These are phyloP conservation scores for Candida loeiensis DNA, from an alignment of 805 yeast genomes.

Conservation along the genomic window DNA sequence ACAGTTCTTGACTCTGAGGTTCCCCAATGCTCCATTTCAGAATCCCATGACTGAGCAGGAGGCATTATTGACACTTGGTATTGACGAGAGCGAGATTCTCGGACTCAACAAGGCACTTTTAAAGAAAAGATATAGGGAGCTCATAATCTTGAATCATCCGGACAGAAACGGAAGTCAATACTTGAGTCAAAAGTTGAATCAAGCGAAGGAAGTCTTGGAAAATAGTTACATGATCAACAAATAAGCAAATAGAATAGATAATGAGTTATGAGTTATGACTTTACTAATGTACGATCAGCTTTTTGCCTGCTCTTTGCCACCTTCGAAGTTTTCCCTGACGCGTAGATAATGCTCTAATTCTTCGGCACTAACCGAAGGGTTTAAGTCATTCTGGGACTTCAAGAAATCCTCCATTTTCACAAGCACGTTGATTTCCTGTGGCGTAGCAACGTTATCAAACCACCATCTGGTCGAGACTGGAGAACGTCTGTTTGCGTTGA, in stretches of 20 bases:
- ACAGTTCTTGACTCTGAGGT: conserved; percentile 17
- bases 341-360: conserved; percentile 78
- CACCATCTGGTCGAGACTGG: conserved; percentile 74
- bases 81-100: conserved; percentile 37
- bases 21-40: conserved; percentile 27
- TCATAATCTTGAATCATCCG: conserved; percentile 43
- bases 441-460: conserved; percentile 78
- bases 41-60: conserved; percentile 42
- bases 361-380: conserved; percentile 83
- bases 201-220: conserved; percentile 41
- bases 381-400: conserved; percentile 68
- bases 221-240: conserved; percentile 33
- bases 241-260: background rate
- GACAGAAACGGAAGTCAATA: conserved; percentile 40
- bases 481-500: conserved; percentile 43
- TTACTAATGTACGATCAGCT: background rate
- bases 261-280: too few species aligned
- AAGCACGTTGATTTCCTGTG: conserved; percentile 61
- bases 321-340: conserved; percentile 81
- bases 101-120: conserved; percentile 22
- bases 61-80: conserved; percentile 39
- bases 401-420: conserved; percentile 72
- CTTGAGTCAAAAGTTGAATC: conserved; percentile 39
- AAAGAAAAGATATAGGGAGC: conserved; percentile 33
- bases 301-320: conserved; percentile 44